Evolutionary conservation across 2,329 filamentous ascomycete species (phyloP).

Genomic region (Acarospora socialis): DNA sequence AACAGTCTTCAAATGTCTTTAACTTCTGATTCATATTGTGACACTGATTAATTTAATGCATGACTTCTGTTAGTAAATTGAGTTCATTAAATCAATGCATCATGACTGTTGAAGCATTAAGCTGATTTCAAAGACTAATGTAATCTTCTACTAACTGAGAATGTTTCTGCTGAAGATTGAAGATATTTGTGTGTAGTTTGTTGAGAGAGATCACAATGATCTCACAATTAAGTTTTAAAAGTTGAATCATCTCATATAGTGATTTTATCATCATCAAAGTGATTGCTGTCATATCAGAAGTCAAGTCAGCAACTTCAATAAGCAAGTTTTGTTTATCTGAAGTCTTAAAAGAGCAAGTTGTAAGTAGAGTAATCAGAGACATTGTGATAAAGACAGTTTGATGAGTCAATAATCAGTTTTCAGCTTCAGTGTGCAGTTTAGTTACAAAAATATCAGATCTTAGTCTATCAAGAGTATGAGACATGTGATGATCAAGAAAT

Average conservation of each 20-base stretch:
- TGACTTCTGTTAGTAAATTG: neutral
- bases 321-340: conserved; percentile 3
- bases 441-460: conserved; percentile 1
- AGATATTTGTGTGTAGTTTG: neutral
- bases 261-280: neutral
- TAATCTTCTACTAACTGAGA: conserved; percentile 2
- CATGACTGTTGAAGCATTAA: neutral
- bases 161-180: conserved; percentile 1
- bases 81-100: neutral
- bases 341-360: neutral
- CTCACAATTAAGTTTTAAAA: neutral
- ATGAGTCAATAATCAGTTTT: neutral
- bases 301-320: neutral
- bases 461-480: conserved; percentile 1
- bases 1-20: neutral
- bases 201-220: conserved; percentile 1
- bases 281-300: conserved; percentile 1
- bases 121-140: neutral
- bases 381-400: neutral
- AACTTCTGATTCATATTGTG: neutral
- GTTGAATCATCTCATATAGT: neutral
- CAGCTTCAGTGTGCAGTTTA: neutral
- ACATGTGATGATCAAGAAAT: neutral
- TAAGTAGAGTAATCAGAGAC: conserved; percentile 1
- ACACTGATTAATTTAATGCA: neutral